phyloP scores from a whole-genome alignment of 495 filamentous ascomycete species.

The Friedmanniomyces endolithicus region DNA sequence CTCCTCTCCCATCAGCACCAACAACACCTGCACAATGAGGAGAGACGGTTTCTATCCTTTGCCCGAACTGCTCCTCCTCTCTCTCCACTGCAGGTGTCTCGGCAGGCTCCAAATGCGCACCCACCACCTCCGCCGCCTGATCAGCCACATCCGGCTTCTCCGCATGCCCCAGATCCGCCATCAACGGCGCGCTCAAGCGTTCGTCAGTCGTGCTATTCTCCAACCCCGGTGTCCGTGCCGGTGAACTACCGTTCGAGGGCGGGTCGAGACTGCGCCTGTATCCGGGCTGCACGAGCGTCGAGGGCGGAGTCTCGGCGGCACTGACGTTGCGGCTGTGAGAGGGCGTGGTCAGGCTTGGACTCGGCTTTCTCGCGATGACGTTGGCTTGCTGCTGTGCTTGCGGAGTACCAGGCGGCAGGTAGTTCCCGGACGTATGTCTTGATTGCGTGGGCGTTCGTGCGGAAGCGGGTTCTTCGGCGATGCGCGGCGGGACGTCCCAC shows the following conservation, averaged over 20 bases:
- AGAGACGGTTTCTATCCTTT: too few relatives aligned
- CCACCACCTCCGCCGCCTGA: conserved; percentile 6
- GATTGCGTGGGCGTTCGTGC: conserved; percentile 11
- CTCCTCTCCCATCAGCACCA: neutral
- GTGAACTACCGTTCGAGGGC: conserved; percentile 50
- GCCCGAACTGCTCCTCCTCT: neutral
- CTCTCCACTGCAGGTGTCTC: conserved; percentile 9
- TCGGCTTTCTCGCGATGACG: conserved; percentile 25
- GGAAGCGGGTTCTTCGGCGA: conserved; percentile 38
- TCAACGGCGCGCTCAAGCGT: conserved; percentile 21
- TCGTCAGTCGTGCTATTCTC: conserved; percentile 15
- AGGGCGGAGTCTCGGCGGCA: conserved; percentile 3
- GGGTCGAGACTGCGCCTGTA: conserved; percentile 51
- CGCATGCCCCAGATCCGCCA: conserved; percentile 21
- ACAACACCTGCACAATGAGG: neutral
- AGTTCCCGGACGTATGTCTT: conserved; percentile 15
- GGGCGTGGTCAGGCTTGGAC: conserved; percentile 13
- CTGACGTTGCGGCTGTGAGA: conserved; percentile 25
- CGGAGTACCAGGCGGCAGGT: neutral
- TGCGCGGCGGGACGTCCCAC: conserved; percentile 32
- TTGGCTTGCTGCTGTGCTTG: neutral
- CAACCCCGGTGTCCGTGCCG: conserved; percentile 45
- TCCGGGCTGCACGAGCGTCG: conserved; percentile 37
- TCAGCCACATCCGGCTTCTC: conserved; percentile 9
- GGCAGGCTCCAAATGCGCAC: neutral